Base-by-base conservation (phyloP, 768 basidiomycete genomes). In the Roridomyces roridus region DNA sequence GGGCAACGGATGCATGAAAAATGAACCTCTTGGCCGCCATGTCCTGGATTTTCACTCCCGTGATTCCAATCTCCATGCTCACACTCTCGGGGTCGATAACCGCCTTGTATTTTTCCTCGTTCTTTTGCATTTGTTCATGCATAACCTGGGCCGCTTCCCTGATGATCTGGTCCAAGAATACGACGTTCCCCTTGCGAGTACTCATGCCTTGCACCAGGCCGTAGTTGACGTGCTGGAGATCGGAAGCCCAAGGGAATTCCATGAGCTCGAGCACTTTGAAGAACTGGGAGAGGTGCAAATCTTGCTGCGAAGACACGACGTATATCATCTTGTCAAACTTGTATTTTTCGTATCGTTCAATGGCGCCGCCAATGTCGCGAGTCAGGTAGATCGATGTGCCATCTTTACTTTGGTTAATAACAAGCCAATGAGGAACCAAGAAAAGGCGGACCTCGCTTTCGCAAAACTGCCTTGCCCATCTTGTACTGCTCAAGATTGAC, bases 11-110 rank as follows among this genome's bases (percentile, higher is more conserved):
- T 42, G 31, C 39, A 25, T 53, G 52, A 57, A 29, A 34, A 26
- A 51, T 84, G 41, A 61, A 94, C 94, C 94, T 80, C 72, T 94
- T 96, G 14, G 93, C 94, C 39, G 90, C 83, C 94, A 96, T 95
- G 69, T 97, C 95, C 73, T 99, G 97, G 57, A 99, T 95, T 79
- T 98, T 98, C 63, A 99, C 89, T 3, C 94, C 94, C 0, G 94
- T 91, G 66, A 97, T 94, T 18, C 96, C 97, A 44, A 98, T 87
- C 72, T 96, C 91, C 60, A 81, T 80, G 54, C 85, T 84, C 42
- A 88, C 89, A 43, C 72, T 75, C 67, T 92, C 89, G 1, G 96
- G 96, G 71, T 99, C 86, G 66, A 93, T 92, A 34, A 99, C 82
- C 23, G 88, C 86, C 4, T 78, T 83, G 67, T 96, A 98, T 74